Evolutionary conservation across 345 rosid genomes (phyloP).

Genomic region (Gossypioides kirkii): DNA sequence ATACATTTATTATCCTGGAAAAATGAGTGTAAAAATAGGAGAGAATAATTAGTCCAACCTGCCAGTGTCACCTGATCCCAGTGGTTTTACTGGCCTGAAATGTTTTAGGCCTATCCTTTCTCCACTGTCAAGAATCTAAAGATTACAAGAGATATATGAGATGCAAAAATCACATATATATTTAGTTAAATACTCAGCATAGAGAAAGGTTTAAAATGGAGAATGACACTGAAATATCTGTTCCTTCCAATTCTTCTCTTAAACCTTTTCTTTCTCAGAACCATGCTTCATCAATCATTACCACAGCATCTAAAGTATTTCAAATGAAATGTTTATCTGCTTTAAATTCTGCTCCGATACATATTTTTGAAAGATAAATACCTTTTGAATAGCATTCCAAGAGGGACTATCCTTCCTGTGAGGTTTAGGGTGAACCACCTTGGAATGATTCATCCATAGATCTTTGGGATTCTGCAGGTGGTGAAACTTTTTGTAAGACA

Average conservation of each 20-base stretch:
- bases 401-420: slow-evolving; percentile 69
- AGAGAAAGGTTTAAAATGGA: not conserved
- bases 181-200: not conserved
- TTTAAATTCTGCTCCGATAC: not conserved
- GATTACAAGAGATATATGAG: not conserved
- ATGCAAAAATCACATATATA: not conserved
- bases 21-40: not conserved
- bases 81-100: slow-evolving; percentile 78
- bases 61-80: slow-evolving; percentile 99
- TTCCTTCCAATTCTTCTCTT: not conserved
- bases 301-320: not conserved
- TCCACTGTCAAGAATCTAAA: slow-evolving; percentile 56
- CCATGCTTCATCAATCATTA: not conserved
- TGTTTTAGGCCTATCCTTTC: slow-evolving; percentile 73
- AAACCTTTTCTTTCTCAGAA: no score
- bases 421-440: slow-evolving; percentile 73
- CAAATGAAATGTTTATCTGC: not conserved
- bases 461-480: slow-evolving; percentile 82
- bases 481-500: slow-evolving; percentile 11
- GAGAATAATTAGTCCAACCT: slow-evolving; percentile 38
- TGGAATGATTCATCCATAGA: slow-evolving; percentile 85
- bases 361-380: slow-evolving; percentile 14
- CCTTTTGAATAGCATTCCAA: slow-evolving; percentile 81
- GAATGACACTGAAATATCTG: not conserved
- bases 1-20: not conserved